Conservation (phyloP, 345 rosid species). For the Cochlearia excelsa region DNA sequence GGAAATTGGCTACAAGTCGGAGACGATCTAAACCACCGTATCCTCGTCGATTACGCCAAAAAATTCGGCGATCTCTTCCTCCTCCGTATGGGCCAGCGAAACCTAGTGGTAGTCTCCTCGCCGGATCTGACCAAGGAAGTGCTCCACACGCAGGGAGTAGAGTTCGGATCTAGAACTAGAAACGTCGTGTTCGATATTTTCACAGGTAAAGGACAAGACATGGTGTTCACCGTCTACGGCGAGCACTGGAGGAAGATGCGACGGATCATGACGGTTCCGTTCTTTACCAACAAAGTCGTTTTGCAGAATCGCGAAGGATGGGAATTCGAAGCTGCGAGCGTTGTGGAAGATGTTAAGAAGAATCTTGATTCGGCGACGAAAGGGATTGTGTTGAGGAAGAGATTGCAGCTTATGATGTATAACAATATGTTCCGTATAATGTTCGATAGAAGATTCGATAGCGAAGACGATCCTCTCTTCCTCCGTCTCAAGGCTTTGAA, state of each 20-base stretch:
- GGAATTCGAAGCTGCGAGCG: conserved; percentile 71
- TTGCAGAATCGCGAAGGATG: conserved; percentile 69
- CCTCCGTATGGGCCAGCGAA: conserved; percentile 85
- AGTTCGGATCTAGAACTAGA: conserved; percentile 90
- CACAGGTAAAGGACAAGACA: conserved; percentile 97
- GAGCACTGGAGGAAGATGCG: conserved; percentile 99
- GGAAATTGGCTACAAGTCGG: conserved; percentile 99
- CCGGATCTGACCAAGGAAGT: conserved; percentile 87
- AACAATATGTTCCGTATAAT: conserved; percentile 92
- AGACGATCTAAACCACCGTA: conserved; percentile 92
- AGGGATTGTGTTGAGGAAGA: conserved; percentile 67
- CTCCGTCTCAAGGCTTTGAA: conserved; percentile 74
- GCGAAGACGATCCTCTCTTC: conserved; percentile 86
- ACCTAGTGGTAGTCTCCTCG: conserved; percentile 87
- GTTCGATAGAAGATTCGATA: conserved; percentile 90
- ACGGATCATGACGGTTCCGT: conserved; percentile 97
- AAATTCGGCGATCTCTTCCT: conserved; percentile 67
- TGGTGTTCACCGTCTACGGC: conserved; percentile 98
- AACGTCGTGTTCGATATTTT: conserved; percentile 96
- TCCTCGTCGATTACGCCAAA: conserved; percentile 69
- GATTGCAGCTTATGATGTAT: conserved; percentile 95
- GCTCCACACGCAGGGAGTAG: conserved; percentile 87
- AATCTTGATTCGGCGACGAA: conserved; percentile 64
- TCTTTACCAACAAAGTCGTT: conserved; percentile 89
- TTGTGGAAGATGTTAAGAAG: conserved; percentile 74